phyloP scores from a whole-genome alignment of 768 basidiomycete genomes.

The Leccinellum luteum region DNA sequence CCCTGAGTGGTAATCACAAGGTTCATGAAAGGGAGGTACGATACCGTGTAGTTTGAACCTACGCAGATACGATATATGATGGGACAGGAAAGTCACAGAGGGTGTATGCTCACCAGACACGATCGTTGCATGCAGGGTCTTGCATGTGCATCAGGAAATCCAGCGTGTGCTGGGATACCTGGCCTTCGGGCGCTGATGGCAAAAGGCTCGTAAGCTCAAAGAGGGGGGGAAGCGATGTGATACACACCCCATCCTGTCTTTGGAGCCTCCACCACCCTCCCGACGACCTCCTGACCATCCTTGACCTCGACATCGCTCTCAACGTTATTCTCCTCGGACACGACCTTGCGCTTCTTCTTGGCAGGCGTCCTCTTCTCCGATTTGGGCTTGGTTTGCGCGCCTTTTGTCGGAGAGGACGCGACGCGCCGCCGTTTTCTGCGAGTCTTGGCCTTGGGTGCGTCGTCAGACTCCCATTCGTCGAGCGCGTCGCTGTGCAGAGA shows the following conservation, averaged over 20 bases:
- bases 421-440: slow-evolving; percentile 22
- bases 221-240: not conserved
- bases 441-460: not conserved
- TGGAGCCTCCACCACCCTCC: slow-evolving; percentile 76
- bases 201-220: not conserved
- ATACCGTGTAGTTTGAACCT: slow-evolving; percentile 81
- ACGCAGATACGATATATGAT: not conserved
- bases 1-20: not conserved
- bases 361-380: slow-evolving; percentile 14
- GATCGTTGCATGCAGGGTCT: slow-evolving; percentile 78
- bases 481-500: slow-evolving; percentile 45
- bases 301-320: slow-evolving; percentile 46
- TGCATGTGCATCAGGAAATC: slow-evolving; percentile 70
- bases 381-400: slow-evolving; percentile 16
- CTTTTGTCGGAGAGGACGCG: slow-evolving; percentile 28
- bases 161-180: slow-evolving; percentile 82
- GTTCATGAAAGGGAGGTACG: not conserved
- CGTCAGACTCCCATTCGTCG: slow-evolving; percentile 37
- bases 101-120: slow-evolving; percentile 59
- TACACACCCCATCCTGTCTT: slow-evolving; percentile 70
- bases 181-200: slow-evolving; percentile 70
- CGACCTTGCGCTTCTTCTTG: slow-evolving; percentile 26
- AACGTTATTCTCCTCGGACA: slow-evolving; percentile 23
- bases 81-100: not conserved
- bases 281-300: slow-evolving; percentile 71